A percentile compares a stretch with the other conserved stretches of the same genome.
phyloP scores from a whole-genome alignment of 2,329 filamentous ascomycete species.

The Fusarium guadeloupense region DNA sequence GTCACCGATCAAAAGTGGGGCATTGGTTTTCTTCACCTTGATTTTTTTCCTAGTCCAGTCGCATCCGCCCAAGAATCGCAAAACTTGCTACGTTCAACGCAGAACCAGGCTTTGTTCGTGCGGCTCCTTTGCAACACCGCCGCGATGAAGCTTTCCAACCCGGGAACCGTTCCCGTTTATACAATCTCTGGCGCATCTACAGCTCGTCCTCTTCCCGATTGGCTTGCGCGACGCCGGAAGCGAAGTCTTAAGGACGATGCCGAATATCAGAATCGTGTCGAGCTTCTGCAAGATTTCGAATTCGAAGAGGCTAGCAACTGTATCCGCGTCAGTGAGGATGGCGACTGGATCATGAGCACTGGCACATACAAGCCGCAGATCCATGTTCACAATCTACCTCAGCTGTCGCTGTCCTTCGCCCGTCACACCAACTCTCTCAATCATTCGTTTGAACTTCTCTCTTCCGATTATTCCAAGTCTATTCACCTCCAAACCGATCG shows the following conservation, averaged over 20 bases:
- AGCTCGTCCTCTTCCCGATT: constrained; percentile 89
- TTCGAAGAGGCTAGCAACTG: constrained; percentile 96
- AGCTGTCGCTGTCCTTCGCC: constrained; percentile 91
- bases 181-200: constrained; percentile 93
- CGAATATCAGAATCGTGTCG: constrained; percentile 92
- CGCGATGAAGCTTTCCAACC: constrained; percentile 81
- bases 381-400: constrained; percentile 93
- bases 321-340: constrained; percentile 90
- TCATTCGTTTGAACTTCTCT: constrained; percentile 88
- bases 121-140: constrained; percentile 13
- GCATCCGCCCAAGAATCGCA: constrained; percentile 23
- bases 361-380: constrained; percentile 77
- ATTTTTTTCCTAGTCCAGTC: constrained; percentile 41
- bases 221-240: constrained; percentile 91
- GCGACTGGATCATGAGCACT: constrained; percentile 96
- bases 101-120: constrained; percentile 23
- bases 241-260: constrained; percentile 90
- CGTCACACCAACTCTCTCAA: constrained; percentile 93
- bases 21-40: constrained; percentile 42
- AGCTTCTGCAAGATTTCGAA: constrained; percentile 96
- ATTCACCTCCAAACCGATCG: constrained; percentile 93
- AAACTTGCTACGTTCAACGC: constrained; percentile 29
- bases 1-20: constrained; percentile 40
- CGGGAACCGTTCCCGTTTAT: constrained; percentile 88
- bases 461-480: constrained; percentile 92